Evolutionary conservation across 768 basidiomycete genomes (phyloP).

Genomic region (Dacryopinax primogenitus): DNA sequence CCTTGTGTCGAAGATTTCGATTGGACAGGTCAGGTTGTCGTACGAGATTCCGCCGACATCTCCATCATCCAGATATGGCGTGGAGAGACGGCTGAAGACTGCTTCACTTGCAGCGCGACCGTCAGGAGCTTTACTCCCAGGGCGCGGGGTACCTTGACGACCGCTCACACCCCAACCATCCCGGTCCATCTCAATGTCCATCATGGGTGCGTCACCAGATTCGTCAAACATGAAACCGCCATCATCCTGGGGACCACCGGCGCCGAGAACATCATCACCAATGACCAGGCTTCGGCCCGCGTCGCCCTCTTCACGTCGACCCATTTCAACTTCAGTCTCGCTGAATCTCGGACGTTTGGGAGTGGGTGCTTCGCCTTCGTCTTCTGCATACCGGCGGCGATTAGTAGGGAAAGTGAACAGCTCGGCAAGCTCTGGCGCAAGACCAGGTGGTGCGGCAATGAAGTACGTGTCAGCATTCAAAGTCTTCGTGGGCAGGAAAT

Average conservation of each 20-base stretch:
- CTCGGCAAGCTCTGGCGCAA: slow-evolving; percentile 66
- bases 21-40: slow-evolving; percentile 59
- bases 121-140: slow-evolving; percentile 9
- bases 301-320: slow-evolving; percentile 51
- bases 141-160: slow-evolving; percentile 23
- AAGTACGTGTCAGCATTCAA: slow-evolving; percentile 53
- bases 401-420: slow-evolving; percentile 69
- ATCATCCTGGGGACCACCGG: slow-evolving; percentile 37
- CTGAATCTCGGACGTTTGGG: slow-evolving; percentile 37
- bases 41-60: slow-evolving; percentile 54
- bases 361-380: slow-evolving; percentile 39
- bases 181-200: slow-evolving; percentile 43
- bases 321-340: slow-evolving; percentile 64
- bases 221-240: slow-evolving; percentile 42
- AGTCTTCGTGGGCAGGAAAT: slow-evolving; percentile 74
- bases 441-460: slow-evolving; percentile 74
- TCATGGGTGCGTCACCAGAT: slow-evolving; percentile 55
- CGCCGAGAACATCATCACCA: slow-evolving; percentile 44
- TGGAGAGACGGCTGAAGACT: slow-evolving; percentile 37
- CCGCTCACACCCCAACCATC: slow-evolving; percentile 26
- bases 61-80: slow-evolving; percentile 45
- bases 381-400: slow-evolving; percentile 40
- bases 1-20: slow-evolving; percentile 65
- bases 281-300: slow-evolving; percentile 44
- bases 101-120: neutral